Percentiles rank a stretch among this genome's conserved stretches.
Conservation (phyloP, 352 stramenopile genomes). For the Pythium biforme region DNA sequence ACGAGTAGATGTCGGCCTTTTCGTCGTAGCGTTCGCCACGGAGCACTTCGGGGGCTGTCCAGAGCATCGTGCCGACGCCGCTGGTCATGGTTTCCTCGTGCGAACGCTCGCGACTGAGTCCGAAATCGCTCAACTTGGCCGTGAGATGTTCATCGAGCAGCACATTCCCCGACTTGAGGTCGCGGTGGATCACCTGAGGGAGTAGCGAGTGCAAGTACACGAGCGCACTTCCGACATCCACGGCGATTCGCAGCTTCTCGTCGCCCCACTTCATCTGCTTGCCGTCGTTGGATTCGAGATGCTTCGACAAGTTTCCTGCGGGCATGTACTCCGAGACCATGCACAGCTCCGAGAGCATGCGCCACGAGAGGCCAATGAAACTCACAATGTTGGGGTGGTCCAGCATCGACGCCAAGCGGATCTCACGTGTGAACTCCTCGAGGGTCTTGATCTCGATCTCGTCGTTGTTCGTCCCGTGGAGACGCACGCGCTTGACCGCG, state of each 20-base stretch:
- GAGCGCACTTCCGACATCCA: constrained; percentile 37
- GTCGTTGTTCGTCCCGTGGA: no score
- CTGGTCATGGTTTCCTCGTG: constrained; percentile 17
- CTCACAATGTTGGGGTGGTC: constrained; percentile 43
- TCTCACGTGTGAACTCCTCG: constrained; percentile 50
- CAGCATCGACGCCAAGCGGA: constrained; percentile 43
- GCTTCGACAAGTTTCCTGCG: constrained; percentile 45
- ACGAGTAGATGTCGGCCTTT: constrained; percentile 23
- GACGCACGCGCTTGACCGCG: constrained; percentile 23
- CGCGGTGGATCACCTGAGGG: constrained; percentile 19
- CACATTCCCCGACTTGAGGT: constrained; percentile 26
- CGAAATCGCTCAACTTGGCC: constrained; percentile 49
- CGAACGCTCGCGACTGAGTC: constrained; percentile 17
- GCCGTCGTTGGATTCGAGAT: constrained; percentile 32
- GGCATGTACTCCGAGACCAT: constrained; percentile 57
- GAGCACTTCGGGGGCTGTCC: constrained; percentile 20
- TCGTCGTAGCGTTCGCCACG: constrained; percentile 16
- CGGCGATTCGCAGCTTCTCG: constrained; percentile 41
- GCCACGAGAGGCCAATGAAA: constrained; percentile 54
- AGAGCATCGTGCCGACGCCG: constrained; percentile 22
- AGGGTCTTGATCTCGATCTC: constrained; percentile 22
- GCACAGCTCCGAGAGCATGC: constrained; percentile 42
- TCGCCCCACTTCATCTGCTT: constrained; percentile 29
- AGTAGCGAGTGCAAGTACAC: constrained; percentile 36
- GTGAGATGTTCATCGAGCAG: constrained; percentile 28